These are phyloP conservation scores for Penicillium macrosclerotiorum DNA, from an alignment of 495 filamentous ascomycete species.

Conservation along the genomic window DNA sequence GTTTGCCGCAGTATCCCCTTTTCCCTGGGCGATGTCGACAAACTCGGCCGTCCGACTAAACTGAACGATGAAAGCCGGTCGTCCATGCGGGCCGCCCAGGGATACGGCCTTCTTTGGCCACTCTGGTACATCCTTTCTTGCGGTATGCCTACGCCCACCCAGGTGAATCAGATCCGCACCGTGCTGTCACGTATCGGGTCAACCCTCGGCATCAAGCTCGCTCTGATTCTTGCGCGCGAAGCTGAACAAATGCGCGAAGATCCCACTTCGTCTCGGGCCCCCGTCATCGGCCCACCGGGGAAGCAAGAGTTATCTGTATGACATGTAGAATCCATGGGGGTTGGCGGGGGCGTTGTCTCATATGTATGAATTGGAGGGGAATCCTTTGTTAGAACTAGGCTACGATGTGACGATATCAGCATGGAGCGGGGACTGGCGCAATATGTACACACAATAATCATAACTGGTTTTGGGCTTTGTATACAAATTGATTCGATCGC, in stretches of 20 bases:
- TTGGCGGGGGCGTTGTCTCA: neutral
- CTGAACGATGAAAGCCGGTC: slow-evolving; percentile 11
- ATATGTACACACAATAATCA: slow-evolving; percentile 1
- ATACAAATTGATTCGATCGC: neutral
- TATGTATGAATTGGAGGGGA: neutral
- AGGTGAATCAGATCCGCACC: slow-evolving; percentile 28
- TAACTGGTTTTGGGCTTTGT: slow-evolving; percentile 1
- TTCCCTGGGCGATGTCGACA: slow-evolving; percentile 37
- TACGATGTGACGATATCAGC: neutral
- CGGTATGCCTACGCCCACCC: slow-evolving; percentile 33
- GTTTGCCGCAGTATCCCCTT: slow-evolving; percentile 44
- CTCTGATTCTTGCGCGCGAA: slow-evolving; percentile 31
- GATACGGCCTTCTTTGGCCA: slow-evolving; percentile 41
- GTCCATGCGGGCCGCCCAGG: slow-evolving; percentile 34
- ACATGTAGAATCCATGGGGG: neutral
- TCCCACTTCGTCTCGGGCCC: neutral
- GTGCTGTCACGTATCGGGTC: slow-evolving; percentile 32
- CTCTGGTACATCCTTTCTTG: slow-evolving; percentile 41
- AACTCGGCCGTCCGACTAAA: slow-evolving; percentile 26
- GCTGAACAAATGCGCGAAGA: slow-evolving; percentile 17
- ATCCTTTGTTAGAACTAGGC: neutral
- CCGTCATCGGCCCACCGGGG: neutral
- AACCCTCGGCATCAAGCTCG: slow-evolving; percentile 38
- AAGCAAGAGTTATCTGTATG: neutral
- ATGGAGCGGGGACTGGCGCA: neutral